Conservation (phyloP, 2,329 filamentous ascomycete species). For the Achaetomium macrosporum region DNA sequence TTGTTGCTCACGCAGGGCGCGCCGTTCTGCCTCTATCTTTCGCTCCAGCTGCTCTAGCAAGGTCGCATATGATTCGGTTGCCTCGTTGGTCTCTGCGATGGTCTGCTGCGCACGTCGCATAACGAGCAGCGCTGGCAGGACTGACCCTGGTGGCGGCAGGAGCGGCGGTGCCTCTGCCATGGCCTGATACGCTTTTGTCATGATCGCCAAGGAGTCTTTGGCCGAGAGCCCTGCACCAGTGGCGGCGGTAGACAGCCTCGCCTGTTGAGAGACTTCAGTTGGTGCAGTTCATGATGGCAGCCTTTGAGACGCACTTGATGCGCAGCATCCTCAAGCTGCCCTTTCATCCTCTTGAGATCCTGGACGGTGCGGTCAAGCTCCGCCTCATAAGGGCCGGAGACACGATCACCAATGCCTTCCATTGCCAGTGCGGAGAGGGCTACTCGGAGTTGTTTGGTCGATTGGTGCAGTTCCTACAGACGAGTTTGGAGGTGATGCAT, state of each 20-base stretch:
- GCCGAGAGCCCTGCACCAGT: constrained; percentile 20
- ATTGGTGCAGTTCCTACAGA: too few species aligned
- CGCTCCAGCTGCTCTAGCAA: constrained; percentile 40
- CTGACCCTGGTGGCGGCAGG: constrained; percentile 60
- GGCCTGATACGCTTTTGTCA: constrained; percentile 61
- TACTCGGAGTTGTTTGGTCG: too few species aligned
- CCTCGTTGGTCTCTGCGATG: constrained; percentile 57
- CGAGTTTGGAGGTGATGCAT: too few species aligned
- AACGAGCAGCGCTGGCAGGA: constrained; percentile 66
- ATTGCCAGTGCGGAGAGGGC: constrained; percentile 18
- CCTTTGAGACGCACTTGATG: constrained; percentile 20
- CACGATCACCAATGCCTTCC: constrained; percentile 28
- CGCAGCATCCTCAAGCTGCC: constrained; percentile 36
- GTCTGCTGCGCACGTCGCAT: constrained; percentile 61
- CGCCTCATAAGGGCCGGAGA: constrained; percentile 40
- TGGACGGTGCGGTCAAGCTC: constrained; percentile 62
- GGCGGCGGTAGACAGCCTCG: constrained; percentile 10
- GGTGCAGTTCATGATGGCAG: not conserved
- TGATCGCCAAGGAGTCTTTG: constrained; percentile 38
- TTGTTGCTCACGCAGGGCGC: constrained; percentile 48
- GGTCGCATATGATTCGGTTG: constrained; percentile 43
- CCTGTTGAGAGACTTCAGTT: constrained; percentile 10
- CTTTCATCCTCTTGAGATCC: constrained; percentile 56
- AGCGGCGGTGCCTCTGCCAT: constrained; percentile 57
- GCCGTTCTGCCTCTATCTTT: constrained; percentile 46